These are phyloP conservation scores for Ophiostoma quercus DNA, from an alignment of 2,329 filamentous ascomycete species.

Conservation along the genomic window DNA sequence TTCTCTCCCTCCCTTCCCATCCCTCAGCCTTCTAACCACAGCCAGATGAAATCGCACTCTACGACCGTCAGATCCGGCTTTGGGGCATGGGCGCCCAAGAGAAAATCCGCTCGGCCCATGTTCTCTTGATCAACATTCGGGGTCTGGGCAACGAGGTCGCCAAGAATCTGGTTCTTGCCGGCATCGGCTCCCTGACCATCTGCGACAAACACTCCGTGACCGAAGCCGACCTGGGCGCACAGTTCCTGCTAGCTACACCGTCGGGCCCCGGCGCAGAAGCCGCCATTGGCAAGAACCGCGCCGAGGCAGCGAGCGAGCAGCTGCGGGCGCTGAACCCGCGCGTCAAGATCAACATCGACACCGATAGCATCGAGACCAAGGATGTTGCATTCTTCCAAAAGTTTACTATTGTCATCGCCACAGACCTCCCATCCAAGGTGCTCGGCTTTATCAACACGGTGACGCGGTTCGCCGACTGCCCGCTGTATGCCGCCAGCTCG, in stretches of 20 bases:
- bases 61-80: slow-evolving; percentile 93
- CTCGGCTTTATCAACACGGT: slow-evolving; percentile 79
- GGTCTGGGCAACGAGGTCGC: slow-evolving; percentile 90
- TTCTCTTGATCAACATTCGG: slow-evolving; percentile 82
- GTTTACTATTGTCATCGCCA: slow-evolving; percentile 86
- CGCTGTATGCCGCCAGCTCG: slow-evolving; percentile 83
- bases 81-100: slow-evolving; percentile 97
- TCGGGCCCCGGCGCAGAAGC: slow-evolving; percentile 42
- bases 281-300: slow-evolving; percentile 75
- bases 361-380: slow-evolving; percentile 54
- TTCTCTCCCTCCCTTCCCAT: neutral
- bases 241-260: slow-evolving; percentile 66
- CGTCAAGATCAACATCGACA: slow-evolving; percentile 69
- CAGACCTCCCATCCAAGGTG: slow-evolving; percentile 71
- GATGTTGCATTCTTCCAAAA: slow-evolving; percentile 63
- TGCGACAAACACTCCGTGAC: slow-evolving; percentile 71
- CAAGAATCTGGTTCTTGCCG: slow-evolving; percentile 93
- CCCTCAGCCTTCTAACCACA: neutral
- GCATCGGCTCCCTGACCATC: slow-evolving; percentile 84
- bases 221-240: slow-evolving; percentile 72
- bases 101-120: slow-evolving; percentile 80
- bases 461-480: slow-evolving; percentile 68
- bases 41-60: slow-evolving; percentile 91
- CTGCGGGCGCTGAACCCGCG: slow-evolving; percentile 85
- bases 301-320: slow-evolving; percentile 69